A percentile compares a stretch with the other conserved stretches of the same genome.
Conservation (phyloP, 805 yeast species). For the Cyberlindnera maritima region DNA sequence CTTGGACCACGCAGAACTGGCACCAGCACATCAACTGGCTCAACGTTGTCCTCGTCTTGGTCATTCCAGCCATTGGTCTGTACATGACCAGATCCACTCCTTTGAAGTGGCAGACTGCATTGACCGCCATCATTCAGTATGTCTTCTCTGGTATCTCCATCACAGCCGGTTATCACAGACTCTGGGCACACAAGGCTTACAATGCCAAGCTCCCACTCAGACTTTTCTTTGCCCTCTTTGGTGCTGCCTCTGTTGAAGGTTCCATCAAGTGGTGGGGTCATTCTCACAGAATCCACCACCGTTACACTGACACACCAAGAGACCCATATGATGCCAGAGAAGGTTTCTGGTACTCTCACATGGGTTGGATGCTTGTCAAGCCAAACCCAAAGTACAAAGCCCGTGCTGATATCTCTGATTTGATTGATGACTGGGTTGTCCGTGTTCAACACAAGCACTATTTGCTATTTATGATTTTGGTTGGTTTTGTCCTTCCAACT, state of each 20-base stretch:
- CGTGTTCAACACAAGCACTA: slow-evolving; percentile 81
- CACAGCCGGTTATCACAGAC: slow-evolving; percentile 82
- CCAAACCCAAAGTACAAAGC: slow-evolving; percentile 83
- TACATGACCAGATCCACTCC: slow-evolving; percentile 42
- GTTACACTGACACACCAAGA: slow-evolving; percentile 79
- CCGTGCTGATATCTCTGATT: slow-evolving; percentile 56
- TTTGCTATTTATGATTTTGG: slow-evolving; percentile 53
- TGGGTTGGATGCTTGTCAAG: slow-evolving; percentile 82
- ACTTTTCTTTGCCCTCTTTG: slow-evolving; percentile 69
- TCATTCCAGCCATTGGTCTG: slow-evolving; percentile 57
- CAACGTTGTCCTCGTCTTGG: slow-evolving; percentile 60
- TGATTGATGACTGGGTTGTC: slow-evolving; percentile 76
- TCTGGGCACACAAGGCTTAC: slow-evolving; percentile 78
- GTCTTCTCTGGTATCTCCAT: slow-evolving; percentile 67
- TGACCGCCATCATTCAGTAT: slow-evolving; percentile 47
- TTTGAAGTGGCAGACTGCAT: slow-evolving; percentile 35
- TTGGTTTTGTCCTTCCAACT: slow-evolving; percentile 63
- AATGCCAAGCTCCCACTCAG: slow-evolving; percentile 59
- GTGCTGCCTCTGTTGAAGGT: slow-evolving; percentile 83
- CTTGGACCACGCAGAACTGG: slow-evolving; percentile 76
- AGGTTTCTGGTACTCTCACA: slow-evolving; percentile 81
- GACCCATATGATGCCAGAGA: slow-evolving; percentile 85
- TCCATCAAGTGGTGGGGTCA: slow-evolving; percentile 91
- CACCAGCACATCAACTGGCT: slow-evolving; percentile 76
- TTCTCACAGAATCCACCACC: slow-evolving; percentile 80